Conservation (phyloP, 192 early-diverging fungal species). For the Diversispora eburnea region DNA sequence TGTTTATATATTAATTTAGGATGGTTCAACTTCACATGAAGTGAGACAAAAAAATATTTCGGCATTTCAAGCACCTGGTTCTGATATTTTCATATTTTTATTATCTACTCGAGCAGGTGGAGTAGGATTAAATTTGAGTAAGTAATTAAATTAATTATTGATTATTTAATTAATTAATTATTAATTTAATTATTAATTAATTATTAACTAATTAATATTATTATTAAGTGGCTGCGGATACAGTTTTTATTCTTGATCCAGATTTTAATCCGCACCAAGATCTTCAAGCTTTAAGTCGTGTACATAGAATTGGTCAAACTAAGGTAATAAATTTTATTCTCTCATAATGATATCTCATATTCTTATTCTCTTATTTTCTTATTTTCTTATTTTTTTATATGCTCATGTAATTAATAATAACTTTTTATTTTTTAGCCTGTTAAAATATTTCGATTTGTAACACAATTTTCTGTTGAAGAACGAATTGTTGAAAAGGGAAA, state of each 20-base stretch:
- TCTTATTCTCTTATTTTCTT: neutral
- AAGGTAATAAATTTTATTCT: constrained; percentile 40
- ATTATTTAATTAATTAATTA: constrained; percentile 35
- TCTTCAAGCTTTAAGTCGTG: constrained; percentile 69
- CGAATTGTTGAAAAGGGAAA: constrained; percentile 72
- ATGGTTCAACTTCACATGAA: constrained; percentile 54
- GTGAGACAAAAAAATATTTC: constrained; percentile 58
- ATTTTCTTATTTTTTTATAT: too few species aligned
- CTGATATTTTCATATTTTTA: constrained; percentile 62
- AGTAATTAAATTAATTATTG: neutral
- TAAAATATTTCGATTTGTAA: constrained; percentile 60
- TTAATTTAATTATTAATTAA: constrained; percentile 63
- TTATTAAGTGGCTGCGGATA: constrained; percentile 59
- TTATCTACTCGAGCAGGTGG: constrained; percentile 75
- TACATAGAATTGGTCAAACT: constrained; percentile 72
- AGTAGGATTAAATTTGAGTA: constrained; percentile 64
- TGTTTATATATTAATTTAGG: constrained; percentile 27
- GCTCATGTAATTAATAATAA: too few species aligned
- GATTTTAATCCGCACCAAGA: constrained; percentile 75
- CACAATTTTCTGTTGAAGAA: constrained; percentile 61
- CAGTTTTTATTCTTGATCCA: constrained; percentile 69
- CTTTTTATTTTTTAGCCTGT: constrained; percentile 7
- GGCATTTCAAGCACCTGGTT: constrained; percentile 59
- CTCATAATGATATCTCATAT: too few species aligned
- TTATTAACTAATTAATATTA: constrained; percentile 21